Conservation (phyloP, 768 basidiomycete species). For the Dioszegia aurantiaca region DNA sequence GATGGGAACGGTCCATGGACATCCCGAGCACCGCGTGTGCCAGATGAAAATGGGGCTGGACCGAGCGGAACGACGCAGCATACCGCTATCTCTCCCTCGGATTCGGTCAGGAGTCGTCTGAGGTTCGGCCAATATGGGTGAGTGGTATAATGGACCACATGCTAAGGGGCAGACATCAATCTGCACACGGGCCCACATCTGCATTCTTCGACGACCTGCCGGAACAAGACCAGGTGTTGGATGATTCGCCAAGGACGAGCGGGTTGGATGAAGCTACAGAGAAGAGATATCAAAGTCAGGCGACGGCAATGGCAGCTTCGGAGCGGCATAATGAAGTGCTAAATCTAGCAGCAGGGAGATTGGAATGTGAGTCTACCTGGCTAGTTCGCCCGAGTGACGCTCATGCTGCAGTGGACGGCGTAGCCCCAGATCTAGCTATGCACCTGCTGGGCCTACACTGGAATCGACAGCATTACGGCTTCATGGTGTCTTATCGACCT, state of each 20-base stretch:
- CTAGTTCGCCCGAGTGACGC: neutral
- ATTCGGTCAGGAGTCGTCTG: neutral
- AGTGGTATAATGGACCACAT: neutral
- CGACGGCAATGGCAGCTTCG: constrained; percentile 10
- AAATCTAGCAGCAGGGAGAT: constrained; percentile 16
- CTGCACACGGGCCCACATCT: constrained; percentile 22
- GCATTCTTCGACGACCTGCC: constrained; percentile 16
- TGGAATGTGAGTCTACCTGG: constrained; percentile 12
- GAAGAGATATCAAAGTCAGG: constrained; percentile 9
- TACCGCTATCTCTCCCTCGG: neutral
- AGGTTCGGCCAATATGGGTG: constrained; percentile 3
- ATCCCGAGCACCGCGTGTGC: too few species aligned
- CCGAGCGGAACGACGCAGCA: neutral
- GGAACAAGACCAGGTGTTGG: constrained; percentile 9
- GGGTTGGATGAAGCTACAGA: constrained; percentile 8
- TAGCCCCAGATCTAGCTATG: constrained; percentile 26
- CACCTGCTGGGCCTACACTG: constrained; percentile 33
- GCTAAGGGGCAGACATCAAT: constrained; percentile 9
- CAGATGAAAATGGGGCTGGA: neutral
- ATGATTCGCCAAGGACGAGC: constrained; percentile 5
- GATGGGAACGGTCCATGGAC: too few species aligned
- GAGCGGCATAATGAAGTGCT: constrained; percentile 24
- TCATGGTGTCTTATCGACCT: constrained; percentile 31
- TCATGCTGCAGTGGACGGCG: constrained; percentile 23
- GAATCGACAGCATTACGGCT: constrained; percentile 33